Conservation (phyloP, 176 grass and related monocot species). For the bread wheat (Triticum aestivum) region IWGSC_CS_RefSeq_v2.1 NC_057804.1:437283495-437283994, state of each 20-base stretch:
- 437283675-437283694: constrained; percentile 17
- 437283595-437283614: not conserved
- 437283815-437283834: not conserved
- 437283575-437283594: not conserved
- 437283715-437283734: constrained; percentile 22
- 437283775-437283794: not conserved
- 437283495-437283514: not conserved
- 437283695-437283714: constrained; percentile 5
- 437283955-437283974: too few species aligned
- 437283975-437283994: too few species aligned
- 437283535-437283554: not conserved
- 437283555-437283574: not conserved
- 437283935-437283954: too few species aligned
- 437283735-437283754: constrained; percentile 24
- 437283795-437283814: not conserved
- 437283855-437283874: constrained; percentile 1
- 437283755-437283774: constrained; percentile 8
- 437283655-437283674: not conserved
- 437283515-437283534: not conserved
- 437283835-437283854: not conserved
- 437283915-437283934: too few species aligned
- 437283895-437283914: not conserved
- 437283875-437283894: not conserved
- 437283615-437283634: not conserved
- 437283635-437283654: not conserved